Conservation (phyloP, 495 filamentous ascomycete species). For the Astrothelium subdiscretum region DNA sequence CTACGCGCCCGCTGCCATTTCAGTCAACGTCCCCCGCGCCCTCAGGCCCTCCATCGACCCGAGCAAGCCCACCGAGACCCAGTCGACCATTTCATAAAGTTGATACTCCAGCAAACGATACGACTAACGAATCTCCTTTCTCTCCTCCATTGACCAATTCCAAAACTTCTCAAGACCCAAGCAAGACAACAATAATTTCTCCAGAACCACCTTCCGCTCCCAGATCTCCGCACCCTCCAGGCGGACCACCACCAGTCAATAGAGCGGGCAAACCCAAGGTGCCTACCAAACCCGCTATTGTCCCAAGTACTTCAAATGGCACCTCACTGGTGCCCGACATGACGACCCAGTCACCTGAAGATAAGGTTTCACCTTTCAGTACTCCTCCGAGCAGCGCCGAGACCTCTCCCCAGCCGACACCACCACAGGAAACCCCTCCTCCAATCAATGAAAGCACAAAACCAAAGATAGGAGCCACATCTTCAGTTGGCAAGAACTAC, state of each 20-base stretch:
- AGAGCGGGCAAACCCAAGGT: slow-evolving; percentile 74
- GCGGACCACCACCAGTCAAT: slow-evolving; percentile 60
- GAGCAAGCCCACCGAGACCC: not conserved
- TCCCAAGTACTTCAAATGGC: slow-evolving; percentile 19
- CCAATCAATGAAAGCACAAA: not conserved
- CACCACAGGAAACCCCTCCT: not conserved
- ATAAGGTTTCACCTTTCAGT: slow-evolving; percentile 72
- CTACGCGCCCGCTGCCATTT: not conserved
- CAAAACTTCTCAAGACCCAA: not conserved
- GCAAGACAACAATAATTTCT: not conserved
- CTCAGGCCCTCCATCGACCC: not conserved
- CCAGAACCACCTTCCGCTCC: not conserved
- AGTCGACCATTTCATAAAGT: not conserved
- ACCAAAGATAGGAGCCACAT: not conserved
- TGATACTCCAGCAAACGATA: not conserved
- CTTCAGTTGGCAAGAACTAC: not conserved
- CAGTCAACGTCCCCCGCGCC: not conserved
- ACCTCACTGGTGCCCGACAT: slow-evolving; percentile 29
- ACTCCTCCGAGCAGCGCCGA: slow-evolving; percentile 75
- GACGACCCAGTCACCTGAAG: slow-evolving; percentile 29
- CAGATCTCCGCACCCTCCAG: slow-evolving; percentile 16
- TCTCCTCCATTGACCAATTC: not conserved
- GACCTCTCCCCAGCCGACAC: slow-evolving; percentile 32
- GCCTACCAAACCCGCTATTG: slow-evolving; percentile 33
- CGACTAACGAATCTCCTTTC: not conserved